A percentile compares a stretch with the other conserved stretches of the same genome.
Conservation (phyloP, 176 grass and related monocot genomes). For the Aegilops tauschii region DNA sequence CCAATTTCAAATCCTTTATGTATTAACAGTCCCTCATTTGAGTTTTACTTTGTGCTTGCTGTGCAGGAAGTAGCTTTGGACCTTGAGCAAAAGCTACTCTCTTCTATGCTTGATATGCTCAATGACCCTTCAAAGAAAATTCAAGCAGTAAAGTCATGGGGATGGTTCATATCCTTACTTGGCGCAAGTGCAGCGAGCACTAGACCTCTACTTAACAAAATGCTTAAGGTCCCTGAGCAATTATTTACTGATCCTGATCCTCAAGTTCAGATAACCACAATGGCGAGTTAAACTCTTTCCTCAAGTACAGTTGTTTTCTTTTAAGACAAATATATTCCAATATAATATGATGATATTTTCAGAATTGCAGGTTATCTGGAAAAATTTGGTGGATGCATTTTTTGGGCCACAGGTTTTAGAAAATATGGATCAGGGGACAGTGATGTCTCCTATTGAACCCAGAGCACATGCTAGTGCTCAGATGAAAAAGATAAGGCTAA, state of each 20-base stretch:
- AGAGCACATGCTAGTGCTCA: slow-evolving; percentile 24
- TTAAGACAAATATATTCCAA: not conserved
- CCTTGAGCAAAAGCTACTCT: slow-evolving; percentile 60
- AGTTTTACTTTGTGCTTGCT: slow-evolving; percentile 15
- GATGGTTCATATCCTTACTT: slow-evolving; percentile 81
- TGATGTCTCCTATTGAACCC: slow-evolving; percentile 3
- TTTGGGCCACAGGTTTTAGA: slow-evolving; percentile 39
- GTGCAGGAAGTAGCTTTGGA: slow-evolving; percentile 54
- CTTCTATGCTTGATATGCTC: slow-evolving; percentile 50
- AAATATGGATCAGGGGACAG: slow-evolving; percentile 20
- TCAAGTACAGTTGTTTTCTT: not conserved
- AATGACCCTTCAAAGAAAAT: slow-evolving; percentile 67
- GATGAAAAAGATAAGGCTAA: slow-evolving; percentile 67
- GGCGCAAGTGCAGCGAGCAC: slow-evolving; percentile 42
- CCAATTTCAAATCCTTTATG: not conserved
- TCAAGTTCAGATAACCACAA: slow-evolving; percentile 69
- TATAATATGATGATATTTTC: slow-evolving; percentile 23
- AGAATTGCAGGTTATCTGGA: slow-evolving; percentile 74
- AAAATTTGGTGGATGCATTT: slow-evolving; percentile 76
- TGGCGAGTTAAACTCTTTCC: slow-evolving; percentile 50
- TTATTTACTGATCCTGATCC: slow-evolving; percentile 60
- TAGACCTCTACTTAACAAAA: slow-evolving; percentile 74
- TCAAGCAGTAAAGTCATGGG: slow-evolving; percentile 74
- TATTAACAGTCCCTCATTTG: not conserved
- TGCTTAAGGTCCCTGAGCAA: slow-evolving; percentile 70